phyloP scores from a whole-genome alignment of 2,329 filamentous ascomycete species.

The Clarireedia paspali region DNA sequence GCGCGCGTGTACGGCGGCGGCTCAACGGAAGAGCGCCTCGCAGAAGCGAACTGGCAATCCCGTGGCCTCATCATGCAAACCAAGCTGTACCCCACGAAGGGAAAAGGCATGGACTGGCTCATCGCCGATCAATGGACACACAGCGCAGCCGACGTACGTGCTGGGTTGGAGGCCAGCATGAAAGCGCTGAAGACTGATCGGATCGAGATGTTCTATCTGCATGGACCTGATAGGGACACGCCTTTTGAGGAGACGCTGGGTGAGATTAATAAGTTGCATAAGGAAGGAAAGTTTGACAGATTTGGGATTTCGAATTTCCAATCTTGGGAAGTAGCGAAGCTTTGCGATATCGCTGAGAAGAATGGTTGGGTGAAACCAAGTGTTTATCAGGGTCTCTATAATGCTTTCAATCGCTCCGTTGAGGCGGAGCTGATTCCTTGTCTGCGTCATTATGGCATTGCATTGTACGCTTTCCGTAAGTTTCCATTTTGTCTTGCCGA shows the following conservation, averaged over 20 bases:
- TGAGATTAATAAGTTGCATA: slow-evolving; percentile 29
- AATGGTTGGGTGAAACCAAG: slow-evolving; percentile 30
- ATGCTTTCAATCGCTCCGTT: slow-evolving; percentile 37
- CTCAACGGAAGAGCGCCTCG: slow-evolving; percentile 55
- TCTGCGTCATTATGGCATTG: slow-evolving; percentile 50
- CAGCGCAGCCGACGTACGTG: slow-evolving; percentile 41
- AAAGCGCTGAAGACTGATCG: slow-evolving; percentile 45
- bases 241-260: slow-evolving; percentile 26
- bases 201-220: slow-evolving; percentile 25
- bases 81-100: slow-evolving; percentile 33
- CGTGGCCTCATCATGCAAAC: slow-evolving; percentile 56
- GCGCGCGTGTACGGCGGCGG: slow-evolving; percentile 58
- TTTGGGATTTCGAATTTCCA: slow-evolving; percentile 59
- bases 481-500: no score
- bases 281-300: slow-evolving; percentile 19
- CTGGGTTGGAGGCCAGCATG: slow-evolving; percentile 42
- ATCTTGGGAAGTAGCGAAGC: slow-evolving; percentile 24
- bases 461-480: slow-evolving; percentile 49
- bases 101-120: not conserved
- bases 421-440: slow-evolving; percentile 54
- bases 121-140: slow-evolving; percentile 30
- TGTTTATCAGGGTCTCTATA: slow-evolving; percentile 31
- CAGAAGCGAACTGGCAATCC: slow-evolving; percentile 51
- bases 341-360: slow-evolving; percentile 27
- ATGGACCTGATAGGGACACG: slow-evolving; percentile 23